Evolutionary conservation across 2,329 filamentous ascomycete species (phyloP), one percentile per base, ranked within the genome.

Genomic region (Davidsoniella eucalypti): DNA sequence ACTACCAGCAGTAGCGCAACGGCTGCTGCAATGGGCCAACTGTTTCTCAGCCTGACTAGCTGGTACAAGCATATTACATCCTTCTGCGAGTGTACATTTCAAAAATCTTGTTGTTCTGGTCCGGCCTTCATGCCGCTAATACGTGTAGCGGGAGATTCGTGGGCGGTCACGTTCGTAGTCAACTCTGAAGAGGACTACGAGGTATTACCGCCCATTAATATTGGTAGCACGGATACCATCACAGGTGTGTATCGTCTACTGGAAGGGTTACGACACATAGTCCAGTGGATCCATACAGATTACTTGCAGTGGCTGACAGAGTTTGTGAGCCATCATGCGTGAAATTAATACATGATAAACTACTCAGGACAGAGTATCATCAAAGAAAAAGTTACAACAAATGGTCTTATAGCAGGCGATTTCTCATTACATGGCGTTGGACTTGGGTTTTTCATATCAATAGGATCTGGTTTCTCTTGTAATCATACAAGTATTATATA

Each of bases 291-390:
- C 17, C 43, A 33, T 18, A 40, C 41, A 4, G 51, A 43, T 10
- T 53, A 53, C n/a, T 33, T 50, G 17, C 38, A 53, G 17, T 53
- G 51, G 51, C 33, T 53, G 16, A 42, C 44, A 8, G 51, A 50
- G 14, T 53, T 53, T 33, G n/a, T 53, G 33, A 45, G 40, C 7
- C 43, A 50, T 5, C 51, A 53, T 40, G 41, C 43, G 12, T 51
- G 39, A 37, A 26, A 10, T n/a, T 17, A 25, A 10, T 33, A 33
- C 2, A 33, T 33, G 26, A 9, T 33, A 12, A 33, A 33, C 26
- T 33, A 33, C 10, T 12, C 8, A 33, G 8, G 26, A 8, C 33
- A 33, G 21, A 10, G 10, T 12, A 33, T 33, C 8, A 33, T 33
- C 26, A 50, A 49, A 43, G 12, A n/a, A 49, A 43, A 14, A 18